Evolutionary conservation across 345 rosid species (phyloP), one percentile per base, ranked within the genome.

Genomic region (Murraya paniculata): DNA sequence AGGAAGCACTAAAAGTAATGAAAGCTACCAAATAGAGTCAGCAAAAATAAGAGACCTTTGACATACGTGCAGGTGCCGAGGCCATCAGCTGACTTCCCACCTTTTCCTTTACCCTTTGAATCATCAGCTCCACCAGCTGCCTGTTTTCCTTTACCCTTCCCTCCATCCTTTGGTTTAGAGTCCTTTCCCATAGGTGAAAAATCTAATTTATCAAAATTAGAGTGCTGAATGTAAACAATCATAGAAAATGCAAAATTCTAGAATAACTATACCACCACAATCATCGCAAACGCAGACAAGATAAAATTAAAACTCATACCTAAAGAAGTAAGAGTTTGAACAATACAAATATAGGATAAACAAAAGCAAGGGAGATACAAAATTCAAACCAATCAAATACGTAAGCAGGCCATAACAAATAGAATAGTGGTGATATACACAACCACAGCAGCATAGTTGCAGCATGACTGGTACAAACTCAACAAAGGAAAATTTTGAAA

Each of bases 11-110:
- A 22, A 31, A 60, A 64, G 36, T 64, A 19, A 56, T 22, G 41
- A 70, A 36, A 27, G 38, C 28, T 56, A 4, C 67, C 7, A 21
- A 22, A 39, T 24, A 36, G 31, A 2, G n/a, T 16, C 14, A 53
- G 24, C 31, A 58, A 30, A 21, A 25, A 59, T 59, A 27, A 76
- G 21, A 53, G 19, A 95, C 99, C 99, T 92, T 93, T 95, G 69
- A 95, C 97, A 75, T 93, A 93, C 27, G 99, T 95, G 89, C 99
- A 95, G 36, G 99, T 95, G 36, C 99, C 97, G 5, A 93, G 98
- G 60, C 97, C 98, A 82, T 95, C 97, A 3, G 90, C 85, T 28
- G 90, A 87, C 84, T 95, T 95, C 48, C 97, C 95, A 18, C 86
- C 82, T 87, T 95, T 95, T 53, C 99, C 99, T 88, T 95, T 95